These are phyloP conservation scores for Porodaedalea pini DNA, from an alignment of 1,284 basidiomycete species.

Conservation along the genomic window DNA sequence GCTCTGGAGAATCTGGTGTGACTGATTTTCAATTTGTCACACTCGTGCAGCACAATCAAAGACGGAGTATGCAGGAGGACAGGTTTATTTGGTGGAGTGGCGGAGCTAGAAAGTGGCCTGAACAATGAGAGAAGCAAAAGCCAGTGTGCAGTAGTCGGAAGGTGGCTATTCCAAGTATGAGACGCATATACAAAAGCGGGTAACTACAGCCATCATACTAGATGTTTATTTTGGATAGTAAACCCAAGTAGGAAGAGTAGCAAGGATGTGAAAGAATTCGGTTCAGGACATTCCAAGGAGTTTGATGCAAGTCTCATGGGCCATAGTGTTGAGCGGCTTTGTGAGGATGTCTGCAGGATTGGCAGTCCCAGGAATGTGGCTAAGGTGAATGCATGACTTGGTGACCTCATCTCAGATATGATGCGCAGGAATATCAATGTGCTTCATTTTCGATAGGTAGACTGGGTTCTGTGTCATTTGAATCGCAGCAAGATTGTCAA, in stretches of 20 bases:
- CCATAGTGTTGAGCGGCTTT: slow-evolving; percentile 16
- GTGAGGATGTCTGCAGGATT: slow-evolving; percentile 27
- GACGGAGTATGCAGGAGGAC: slow-evolving; percentile 45
- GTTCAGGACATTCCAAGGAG: neutral
- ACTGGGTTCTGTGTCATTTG: slow-evolving; percentile 16
- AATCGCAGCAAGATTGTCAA: slow-evolving; percentile 29
- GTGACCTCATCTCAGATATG: slow-evolving; percentile 24
- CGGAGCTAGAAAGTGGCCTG: slow-evolving; percentile 15
- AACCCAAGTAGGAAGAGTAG: slow-evolving; percentile 33
- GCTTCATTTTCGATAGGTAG: slow-evolving; percentile 12
- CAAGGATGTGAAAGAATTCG: no score
- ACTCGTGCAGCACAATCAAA: slow-evolving; percentile 60
- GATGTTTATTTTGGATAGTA: slow-evolving; percentile 47
- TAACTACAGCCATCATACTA: slow-evolving; percentile 43
- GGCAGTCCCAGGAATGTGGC: slow-evolving; percentile 15
- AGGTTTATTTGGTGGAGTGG: slow-evolving; percentile 24
- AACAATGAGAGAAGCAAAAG: slow-evolving; percentile 53
- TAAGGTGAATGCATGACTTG: slow-evolving; percentile 13
- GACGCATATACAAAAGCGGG: neutral
- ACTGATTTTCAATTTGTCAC: no score
- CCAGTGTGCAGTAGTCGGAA: slow-evolving; percentile 57
- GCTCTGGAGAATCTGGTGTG: no score
- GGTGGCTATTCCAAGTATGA: slow-evolving; percentile 47
- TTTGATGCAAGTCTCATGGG: neutral
- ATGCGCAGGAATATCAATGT: slow-evolving; percentile 26